Percentiles rank a stretch among this genome's conserved stretches.
These are phyloP conservation scores for Quercus tomentella DNA, from an alignment of 331 rosid species.

Conservation along the genomic window DNA sequence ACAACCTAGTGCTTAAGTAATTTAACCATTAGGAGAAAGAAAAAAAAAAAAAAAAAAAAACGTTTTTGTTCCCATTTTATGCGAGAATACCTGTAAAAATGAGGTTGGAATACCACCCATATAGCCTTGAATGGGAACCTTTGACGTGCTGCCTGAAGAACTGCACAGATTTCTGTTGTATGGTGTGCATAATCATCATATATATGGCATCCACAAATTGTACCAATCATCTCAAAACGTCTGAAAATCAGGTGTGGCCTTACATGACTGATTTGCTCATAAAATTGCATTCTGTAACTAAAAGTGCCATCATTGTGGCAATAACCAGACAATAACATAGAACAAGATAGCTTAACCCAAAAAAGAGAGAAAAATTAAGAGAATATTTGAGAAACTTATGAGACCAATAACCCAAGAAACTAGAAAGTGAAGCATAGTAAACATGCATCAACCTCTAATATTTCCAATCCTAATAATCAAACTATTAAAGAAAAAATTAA, in stretches of 20 bases:
- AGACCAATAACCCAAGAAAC: not conserved
- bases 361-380: not conserved
- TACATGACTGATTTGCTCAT: constrained; percentile 1
- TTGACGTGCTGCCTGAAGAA: constrained; percentile 29
- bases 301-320: not conserved
- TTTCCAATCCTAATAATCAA: not conserved
- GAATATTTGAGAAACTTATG: not conserved
- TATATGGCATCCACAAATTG: constrained; percentile 21
- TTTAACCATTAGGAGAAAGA: no score
- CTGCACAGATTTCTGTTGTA: constrained; percentile 30
- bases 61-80: not conserved
- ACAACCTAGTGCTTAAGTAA: no score
- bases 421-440: not conserved
- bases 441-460: not conserved
- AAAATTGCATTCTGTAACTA: not conserved
- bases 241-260: constrained; percentile 27
- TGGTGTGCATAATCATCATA: constrained; percentile 35
- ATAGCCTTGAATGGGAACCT: constrained; percentile 19
- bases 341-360: no score
- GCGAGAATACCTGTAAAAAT: constrained; percentile 17
- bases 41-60: not conserved
- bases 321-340: constrained; percentile 15
- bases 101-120: constrained; percentile 21
- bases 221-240: constrained; percentile 30
- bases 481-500: no score